Conservation (phyloP, 2,329 filamentous ascomycete species). For the Epichloe bromicola region DNA sequence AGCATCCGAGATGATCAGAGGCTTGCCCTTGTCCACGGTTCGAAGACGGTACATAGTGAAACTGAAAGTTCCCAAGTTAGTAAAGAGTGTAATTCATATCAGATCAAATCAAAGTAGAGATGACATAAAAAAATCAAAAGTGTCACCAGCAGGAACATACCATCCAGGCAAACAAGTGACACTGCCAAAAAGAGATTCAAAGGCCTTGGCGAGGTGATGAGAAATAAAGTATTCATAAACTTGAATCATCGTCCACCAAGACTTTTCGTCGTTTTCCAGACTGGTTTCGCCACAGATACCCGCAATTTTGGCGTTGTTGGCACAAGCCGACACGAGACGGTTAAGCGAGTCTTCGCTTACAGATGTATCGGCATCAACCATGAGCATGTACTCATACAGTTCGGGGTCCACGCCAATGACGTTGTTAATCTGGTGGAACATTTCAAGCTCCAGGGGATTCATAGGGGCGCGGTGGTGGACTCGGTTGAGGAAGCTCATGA, state of each 20-base stretch:
- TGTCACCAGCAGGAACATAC: conserved; percentile 42
- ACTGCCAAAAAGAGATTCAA: conserved; percentile 93
- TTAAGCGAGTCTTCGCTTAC: conserved; percentile 89
- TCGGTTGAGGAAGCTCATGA: conserved; percentile 96
- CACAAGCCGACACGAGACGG: conserved; percentile 79
- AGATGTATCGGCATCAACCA: conserved; percentile 95
- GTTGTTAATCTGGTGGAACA: conserved; percentile 99
- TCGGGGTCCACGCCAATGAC: conserved; percentile 97
- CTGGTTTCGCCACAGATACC: conserved; percentile 97
- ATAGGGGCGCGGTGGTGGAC: conserved; percentile 90
- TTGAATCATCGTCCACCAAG: conserved; percentile 99
- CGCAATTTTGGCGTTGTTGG: conserved; percentile 89
- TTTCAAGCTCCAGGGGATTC: conserved; percentile 91
- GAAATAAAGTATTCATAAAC: conserved; percentile 99
- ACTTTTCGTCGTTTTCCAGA: conserved; percentile 86
- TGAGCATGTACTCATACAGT: conserved; percentile 90
- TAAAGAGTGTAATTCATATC: conserved; percentile 21
- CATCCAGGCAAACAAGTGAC: conserved; percentile 98
- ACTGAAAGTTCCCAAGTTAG: conserved; percentile 36
- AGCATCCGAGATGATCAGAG: conserved; percentile 81
- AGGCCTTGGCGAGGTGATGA: conserved; percentile 91
- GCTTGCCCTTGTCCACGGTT: conserved; percentile 86
- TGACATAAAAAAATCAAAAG: not conserved
- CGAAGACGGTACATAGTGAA: conserved; percentile 98
- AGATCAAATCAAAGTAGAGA: not conserved